Conservation (phyloP, 2,329 filamentous ascomycete species). For the Aspergillus sp. region DNA sequence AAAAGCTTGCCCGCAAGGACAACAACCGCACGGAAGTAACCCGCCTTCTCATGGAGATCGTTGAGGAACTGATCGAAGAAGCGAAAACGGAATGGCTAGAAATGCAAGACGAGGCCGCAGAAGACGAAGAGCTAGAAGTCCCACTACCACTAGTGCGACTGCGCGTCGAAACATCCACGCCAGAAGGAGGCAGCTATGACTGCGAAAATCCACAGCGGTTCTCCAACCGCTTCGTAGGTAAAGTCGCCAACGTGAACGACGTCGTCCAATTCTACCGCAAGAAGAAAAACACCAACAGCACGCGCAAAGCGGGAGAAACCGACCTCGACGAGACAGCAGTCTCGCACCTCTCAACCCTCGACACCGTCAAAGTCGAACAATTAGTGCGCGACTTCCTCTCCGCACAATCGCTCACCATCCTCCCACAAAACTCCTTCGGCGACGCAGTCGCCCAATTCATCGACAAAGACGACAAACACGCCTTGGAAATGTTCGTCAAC, state of each 20-base stretch:
- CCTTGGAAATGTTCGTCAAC: conserved; percentile 78
- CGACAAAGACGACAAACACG: conserved; percentile 91
- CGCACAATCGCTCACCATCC: conserved; percentile 85
- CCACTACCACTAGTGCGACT: conserved; percentile 85
- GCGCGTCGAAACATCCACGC: conserved; percentile 85
- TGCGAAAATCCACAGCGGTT: conserved; percentile 95
- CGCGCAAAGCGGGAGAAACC: conserved; percentile 49
- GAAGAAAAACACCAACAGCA: conserved; percentile 61
- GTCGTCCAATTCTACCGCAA: conserved; percentile 92
- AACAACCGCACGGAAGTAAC: conserved; percentile 84
- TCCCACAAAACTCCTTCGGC: conserved; percentile 89
- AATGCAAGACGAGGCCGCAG: conserved; percentile 67
- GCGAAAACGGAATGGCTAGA: conserved; percentile 79
- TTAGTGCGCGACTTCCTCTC: conserved; percentile 85
- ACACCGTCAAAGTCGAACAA: conserved; percentile 83
- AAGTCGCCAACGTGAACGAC: conserved; percentile 90
- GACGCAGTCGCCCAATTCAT: conserved; percentile 93
- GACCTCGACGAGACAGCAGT: conserved; percentile 67
- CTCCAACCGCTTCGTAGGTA: conserved; percentile 86
- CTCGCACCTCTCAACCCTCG: conserved; percentile 61
- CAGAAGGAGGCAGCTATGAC: conserved; percentile 82
- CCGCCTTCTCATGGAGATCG: conserved; percentile 70
- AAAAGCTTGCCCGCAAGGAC: conserved; percentile 74
- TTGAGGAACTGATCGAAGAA: conserved; percentile 84
- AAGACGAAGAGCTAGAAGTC: conserved; percentile 59